A percentile compares a stretch with the other conserved stretches of the same genome.
Conservation (phyloP, 805 yeast species). For the Candida silvicultrix region DNA sequence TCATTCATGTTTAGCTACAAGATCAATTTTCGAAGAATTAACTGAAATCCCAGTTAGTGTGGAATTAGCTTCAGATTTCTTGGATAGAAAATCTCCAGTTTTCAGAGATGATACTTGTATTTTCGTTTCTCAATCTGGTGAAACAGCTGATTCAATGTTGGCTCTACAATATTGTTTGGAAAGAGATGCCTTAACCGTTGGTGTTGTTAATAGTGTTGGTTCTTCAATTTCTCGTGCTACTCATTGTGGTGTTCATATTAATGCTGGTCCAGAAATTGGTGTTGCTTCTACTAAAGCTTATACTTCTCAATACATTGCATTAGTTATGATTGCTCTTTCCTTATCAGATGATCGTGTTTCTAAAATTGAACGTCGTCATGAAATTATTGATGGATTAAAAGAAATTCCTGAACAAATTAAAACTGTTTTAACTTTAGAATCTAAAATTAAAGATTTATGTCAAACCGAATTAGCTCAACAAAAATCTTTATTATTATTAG, state of each 20-base stretch:
- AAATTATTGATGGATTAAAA: slow-evolving; percentile 81
- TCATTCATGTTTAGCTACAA: slow-evolving; percentile 95
- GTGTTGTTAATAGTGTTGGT: slow-evolving; percentile 96
- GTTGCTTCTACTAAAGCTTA: slow-evolving; percentile 99
- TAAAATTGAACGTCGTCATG: slow-evolving; percentile 65
- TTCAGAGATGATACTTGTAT: slow-evolving; percentile 97
- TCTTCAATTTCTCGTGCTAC: slow-evolving; percentile 95
- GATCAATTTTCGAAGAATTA: slow-evolving; percentile 93
- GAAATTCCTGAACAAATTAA: slow-evolving; percentile 82
- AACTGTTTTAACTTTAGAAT: slow-evolving; percentile 67
- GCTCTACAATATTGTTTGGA: slow-evolving; percentile 94
- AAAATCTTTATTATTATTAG: slow-evolving; percentile 83
- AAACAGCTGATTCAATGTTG: slow-evolving; percentile 94
- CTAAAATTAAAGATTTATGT: slow-evolving; percentile 70
- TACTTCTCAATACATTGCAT: slow-evolving; percentile 95
- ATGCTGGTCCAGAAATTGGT: slow-evolving; percentile 99
- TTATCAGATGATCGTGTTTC: slow-evolving; percentile 88
- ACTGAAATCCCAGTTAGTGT: slow-evolving; percentile 92
- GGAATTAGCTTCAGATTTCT: slow-evolving; percentile 89
- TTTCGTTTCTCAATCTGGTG: slow-evolving; percentile 98
- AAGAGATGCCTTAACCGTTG: slow-evolving; percentile 95
- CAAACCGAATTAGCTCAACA: slow-evolving; percentile 66
- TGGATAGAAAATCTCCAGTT: slow-evolving; percentile 94
- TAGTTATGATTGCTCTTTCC: slow-evolving; percentile 95
- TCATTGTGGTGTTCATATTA: slow-evolving; percentile 98